phyloP scores from a whole-genome alignment of 345 rosid genomes.

The Eucalyptus marginata region DNA sequence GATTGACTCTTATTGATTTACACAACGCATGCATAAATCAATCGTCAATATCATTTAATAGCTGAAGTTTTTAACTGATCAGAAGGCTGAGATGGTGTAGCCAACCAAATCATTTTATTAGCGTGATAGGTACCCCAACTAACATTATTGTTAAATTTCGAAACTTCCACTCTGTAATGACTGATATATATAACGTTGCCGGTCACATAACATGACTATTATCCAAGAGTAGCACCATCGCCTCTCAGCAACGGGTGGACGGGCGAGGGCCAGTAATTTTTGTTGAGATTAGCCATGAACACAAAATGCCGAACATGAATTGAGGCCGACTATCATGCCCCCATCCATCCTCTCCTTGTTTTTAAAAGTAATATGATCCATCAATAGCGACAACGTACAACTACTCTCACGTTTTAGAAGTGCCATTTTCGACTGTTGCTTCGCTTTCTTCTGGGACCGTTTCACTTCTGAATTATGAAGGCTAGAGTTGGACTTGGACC shows the following conservation, averaged over 20 bases:
- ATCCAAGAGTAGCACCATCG: neutral
- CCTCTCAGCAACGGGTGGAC: neutral
- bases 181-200: neutral
- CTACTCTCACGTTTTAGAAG: neutral
- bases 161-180: too few relatives aligned
- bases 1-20: too few relatives aligned
- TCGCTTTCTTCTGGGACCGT: neutral
- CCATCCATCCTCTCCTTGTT: neutral
- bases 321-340: neutral
- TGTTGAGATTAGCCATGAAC: neutral
- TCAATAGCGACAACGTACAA: neutral
- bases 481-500: neutral
- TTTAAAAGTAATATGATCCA: too few relatives aligned
- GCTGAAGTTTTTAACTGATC: too few relatives aligned
- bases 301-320: neutral
- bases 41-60: too few relatives aligned
- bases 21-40: too few relatives aligned
- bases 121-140: too few relatives aligned
- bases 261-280: neutral
- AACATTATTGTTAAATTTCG: too few relatives aligned
- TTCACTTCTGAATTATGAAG: neutral
- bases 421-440: neutral
- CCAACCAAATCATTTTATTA: too few relatives aligned
- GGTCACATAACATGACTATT: neutral
- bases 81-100: too few relatives aligned